Base-by-base conservation (phyloP, 2,329 filamentous ascomycete genomes). In the Amylocarpus encephaloides region DNA sequence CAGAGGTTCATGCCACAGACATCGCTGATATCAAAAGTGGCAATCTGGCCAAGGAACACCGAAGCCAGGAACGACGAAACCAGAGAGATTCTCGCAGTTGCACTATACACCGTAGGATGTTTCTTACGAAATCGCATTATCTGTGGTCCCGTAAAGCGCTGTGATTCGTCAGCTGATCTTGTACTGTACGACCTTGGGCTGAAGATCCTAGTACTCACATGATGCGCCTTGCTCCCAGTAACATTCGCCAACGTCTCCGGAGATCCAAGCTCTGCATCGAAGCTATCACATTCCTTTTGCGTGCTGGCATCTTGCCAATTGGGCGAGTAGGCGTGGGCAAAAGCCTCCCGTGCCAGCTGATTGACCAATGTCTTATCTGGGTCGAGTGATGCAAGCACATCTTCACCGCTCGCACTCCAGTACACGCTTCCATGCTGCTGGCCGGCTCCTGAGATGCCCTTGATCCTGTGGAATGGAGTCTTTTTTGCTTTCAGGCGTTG, bases 271-370 rank as follows among this genome's bases (percentile, higher is more conserved):
- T 75, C 73, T 5, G 73, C 77, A 67, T 97, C 91, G 64, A 97
- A 97, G 56, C 80, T 76, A 66, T 96, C 90, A 66, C 91, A 96
- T 71, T 98, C 88, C 58, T 76, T 76, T 71, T 96, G 90, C 1
- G 93, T 97, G 70, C 90, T 95, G 54, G 91, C 86, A 68, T 98
- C 93, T 71, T 97, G 93, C 93, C 93, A 98, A 68, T 97, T 98
- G 6, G 93, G 93, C 58, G 88, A 90, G 71, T 83, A 91, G 4
- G 86, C 83, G 67, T 94, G 86, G 13, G 90, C 86, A 64, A 97
- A 88, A 0, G 85, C 86, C 9, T 73, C 71, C 22, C 68, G 62
- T 51, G 68, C 69, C 22, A 97, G 73, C 71, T 95, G 90, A 53
- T 86, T 82, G 44, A 86, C 76, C 42, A 97, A 72, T 0, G 76